Conservation (phyloP, 768 basidiomycete species). For the Cantharellus anzutake region DNA sequence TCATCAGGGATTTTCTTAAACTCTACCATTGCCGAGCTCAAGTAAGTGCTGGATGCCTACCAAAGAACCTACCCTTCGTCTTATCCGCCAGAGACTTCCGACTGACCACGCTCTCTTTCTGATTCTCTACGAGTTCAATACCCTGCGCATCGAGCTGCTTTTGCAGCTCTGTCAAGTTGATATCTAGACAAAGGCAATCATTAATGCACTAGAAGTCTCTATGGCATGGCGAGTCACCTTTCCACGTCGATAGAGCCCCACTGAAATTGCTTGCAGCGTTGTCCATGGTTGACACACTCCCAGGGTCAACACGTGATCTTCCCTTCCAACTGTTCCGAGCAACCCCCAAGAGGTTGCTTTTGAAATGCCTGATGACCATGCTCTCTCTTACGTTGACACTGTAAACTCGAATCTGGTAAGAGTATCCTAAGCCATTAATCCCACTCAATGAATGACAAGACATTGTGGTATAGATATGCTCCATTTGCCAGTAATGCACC, state of each 20-base stretch:
- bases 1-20: slow-evolving; percentile 90
- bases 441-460: background rate
- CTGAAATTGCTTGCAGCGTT: slow-evolving; percentile 68
- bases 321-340: too few species aligned
- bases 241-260: slow-evolving; percentile 84
- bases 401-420: slow-evolving; percentile 52
- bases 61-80: slow-evolving; percentile 55
- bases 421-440: slow-evolving; percentile 7
- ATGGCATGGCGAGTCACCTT: slow-evolving; percentile 31
- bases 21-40: slow-evolving; percentile 29
- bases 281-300: slow-evolving; percentile 6
- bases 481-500: slow-evolving; percentile 42
- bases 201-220: background rate
- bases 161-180: slow-evolving; percentile 59
- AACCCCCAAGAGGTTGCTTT: too few species aligned
- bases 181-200: background rate
- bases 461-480: slow-evolving; percentile 35
- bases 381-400: slow-evolving; percentile 36
- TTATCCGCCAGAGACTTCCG: slow-evolving; percentile 88
- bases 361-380: background rate
- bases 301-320: too few species aligned
- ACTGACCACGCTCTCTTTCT: slow-evolving; percentile 91
- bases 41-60: background rate
- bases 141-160: slow-evolving; percentile 86
- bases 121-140: slow-evolving; percentile 91